These are phyloP conservation scores for Suillus weaverae DNA, from an alignment of 768 basidiomycete species.

Conservation along the genomic window DNA sequence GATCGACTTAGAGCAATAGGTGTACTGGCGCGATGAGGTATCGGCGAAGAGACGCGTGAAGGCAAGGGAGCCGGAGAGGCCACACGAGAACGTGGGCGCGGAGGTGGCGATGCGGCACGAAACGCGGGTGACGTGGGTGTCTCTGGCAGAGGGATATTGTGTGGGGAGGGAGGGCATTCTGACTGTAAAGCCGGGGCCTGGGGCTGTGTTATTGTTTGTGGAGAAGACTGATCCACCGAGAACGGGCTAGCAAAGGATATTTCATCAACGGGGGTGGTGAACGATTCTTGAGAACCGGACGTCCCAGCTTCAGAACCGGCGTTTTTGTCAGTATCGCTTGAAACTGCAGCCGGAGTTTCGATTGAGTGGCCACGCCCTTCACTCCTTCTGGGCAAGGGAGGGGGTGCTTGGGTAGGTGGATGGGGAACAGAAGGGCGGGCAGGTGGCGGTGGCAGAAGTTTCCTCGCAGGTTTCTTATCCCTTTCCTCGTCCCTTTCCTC, in stretches of 20 bases:
- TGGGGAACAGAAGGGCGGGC: conserved; percentile 27
- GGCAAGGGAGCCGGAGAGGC: conserved; percentile 20
- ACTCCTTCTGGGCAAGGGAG: conserved; percentile 53
- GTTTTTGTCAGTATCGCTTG: conserved; percentile 11
- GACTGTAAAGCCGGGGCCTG: conserved; percentile 6
- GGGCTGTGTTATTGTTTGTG: conserved; percentile 9
- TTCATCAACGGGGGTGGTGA: conserved; percentile 24
- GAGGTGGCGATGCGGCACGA: conserved; percentile 13
- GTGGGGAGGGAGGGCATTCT: conserved; percentile 21
- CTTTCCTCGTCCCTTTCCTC: conserved; percentile 37
- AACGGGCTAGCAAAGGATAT: conserved; percentile 17
- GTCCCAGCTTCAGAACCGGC: conserved; percentile 6
- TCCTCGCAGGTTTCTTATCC: conserved; percentile 12
- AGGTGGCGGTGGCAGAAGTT: conserved; percentile 23
- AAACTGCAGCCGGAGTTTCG: conserved; percentile 8
- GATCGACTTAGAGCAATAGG: conserved; percentile 23
- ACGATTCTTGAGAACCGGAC: conserved; percentile 14
- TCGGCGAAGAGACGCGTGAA: conserved; percentile 12
- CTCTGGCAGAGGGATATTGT: conserved; percentile 22
- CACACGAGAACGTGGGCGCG: conserved; percentile 36
- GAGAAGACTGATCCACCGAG: conserved; percentile 4
- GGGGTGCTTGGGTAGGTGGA: conserved; percentile 32
- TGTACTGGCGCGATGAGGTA: conserved; percentile 35
- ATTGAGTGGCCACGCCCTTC: conserved; percentile 33
- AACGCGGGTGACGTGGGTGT: conserved; percentile 32